phyloP scores from a whole-genome alignment of 2,329 filamentous ascomycete genomes.

The Neonectria punicea region DNA sequence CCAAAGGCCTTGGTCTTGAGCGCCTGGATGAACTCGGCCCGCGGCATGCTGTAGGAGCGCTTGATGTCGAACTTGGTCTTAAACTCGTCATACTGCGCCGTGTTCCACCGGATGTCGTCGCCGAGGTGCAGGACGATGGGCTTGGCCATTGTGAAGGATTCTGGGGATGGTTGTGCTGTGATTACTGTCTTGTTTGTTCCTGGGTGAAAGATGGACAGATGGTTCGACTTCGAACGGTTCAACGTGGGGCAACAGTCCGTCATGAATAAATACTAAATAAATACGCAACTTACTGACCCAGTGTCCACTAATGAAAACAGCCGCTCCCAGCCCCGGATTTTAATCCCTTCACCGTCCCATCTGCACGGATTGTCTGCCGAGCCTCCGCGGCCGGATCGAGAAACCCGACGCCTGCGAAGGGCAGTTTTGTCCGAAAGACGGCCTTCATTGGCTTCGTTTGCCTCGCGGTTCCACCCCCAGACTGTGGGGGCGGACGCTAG shows the following conservation, averaged over 20 bases:
- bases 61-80: conserved; percentile 39
- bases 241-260: neutral
- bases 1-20: conserved; percentile 39
- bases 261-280: conserved; percentile 4
- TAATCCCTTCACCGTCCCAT: conserved; percentile 10
- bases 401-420: conserved; percentile 28
- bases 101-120: conserved; percentile 43
- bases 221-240: neutral
- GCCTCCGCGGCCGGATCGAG: conserved; percentile 19
- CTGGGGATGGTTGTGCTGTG: neutral
- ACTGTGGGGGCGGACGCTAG: conserved; percentile 21
- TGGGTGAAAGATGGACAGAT: neutral
- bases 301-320: neutral
- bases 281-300: no score
- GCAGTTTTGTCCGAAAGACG: conserved; percentile 16
- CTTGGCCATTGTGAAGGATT: conserved; percentile 33
- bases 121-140: conserved; percentile 44
- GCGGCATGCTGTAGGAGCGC: conserved; percentile 41
- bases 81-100: conserved; percentile 38
- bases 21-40: conserved; percentile 39
- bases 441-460: neutral
- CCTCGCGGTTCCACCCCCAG: conserved; percentile 19
- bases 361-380: conserved; percentile 36
- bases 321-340: conserved; percentile 18
- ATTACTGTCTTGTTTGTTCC: neutral